phyloP scores from a whole-genome alignment of 2,329 filamentous ascomycete genomes.

The Scortechinia acanthostroma region DNA sequence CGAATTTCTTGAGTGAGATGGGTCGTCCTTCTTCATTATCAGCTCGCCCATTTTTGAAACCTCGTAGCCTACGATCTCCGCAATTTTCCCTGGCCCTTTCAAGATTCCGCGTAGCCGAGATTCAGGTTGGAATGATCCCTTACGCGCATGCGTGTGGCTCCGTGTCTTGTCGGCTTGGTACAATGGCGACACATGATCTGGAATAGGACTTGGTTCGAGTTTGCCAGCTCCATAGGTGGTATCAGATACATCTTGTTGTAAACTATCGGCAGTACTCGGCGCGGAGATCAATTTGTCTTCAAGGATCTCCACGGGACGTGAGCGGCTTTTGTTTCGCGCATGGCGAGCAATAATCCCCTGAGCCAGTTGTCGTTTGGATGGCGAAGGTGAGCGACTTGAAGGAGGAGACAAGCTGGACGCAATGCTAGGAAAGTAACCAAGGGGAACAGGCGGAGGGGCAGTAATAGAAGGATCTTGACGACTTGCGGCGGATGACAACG shows the following conservation, averaged over 20 bases:
- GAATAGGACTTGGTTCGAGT: background rate
- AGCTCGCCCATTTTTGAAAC: background rate
- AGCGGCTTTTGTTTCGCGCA: background rate
- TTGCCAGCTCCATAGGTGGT: background rate
- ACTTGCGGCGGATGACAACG: background rate
- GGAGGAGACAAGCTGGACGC: background rate
- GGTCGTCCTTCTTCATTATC: background rate
- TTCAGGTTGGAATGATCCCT: background rate
- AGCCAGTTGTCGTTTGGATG: background rate
- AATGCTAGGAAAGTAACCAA: background rate
- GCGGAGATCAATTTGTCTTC: too few relatives aligned
- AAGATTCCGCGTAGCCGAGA: background rate
- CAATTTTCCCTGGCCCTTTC: background rate
- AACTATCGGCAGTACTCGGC: too few relatives aligned
- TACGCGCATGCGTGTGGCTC: background rate
- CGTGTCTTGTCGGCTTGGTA: background rate
- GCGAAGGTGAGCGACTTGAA: background rate
- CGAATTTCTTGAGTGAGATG: background rate
- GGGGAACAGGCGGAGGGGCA: background rate
- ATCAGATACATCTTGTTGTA: slow-evolving; percentile 1
- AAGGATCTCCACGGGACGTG: background rate
- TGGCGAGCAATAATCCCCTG: background rate
- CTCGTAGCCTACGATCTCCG: background rate
- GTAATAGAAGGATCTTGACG: background rate
- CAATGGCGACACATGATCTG: background rate